Evolutionary conservation across 345 rosid species (phyloP), one percentile per base, ranked within the genome.

Genomic region (Camelina hispida): DNA sequence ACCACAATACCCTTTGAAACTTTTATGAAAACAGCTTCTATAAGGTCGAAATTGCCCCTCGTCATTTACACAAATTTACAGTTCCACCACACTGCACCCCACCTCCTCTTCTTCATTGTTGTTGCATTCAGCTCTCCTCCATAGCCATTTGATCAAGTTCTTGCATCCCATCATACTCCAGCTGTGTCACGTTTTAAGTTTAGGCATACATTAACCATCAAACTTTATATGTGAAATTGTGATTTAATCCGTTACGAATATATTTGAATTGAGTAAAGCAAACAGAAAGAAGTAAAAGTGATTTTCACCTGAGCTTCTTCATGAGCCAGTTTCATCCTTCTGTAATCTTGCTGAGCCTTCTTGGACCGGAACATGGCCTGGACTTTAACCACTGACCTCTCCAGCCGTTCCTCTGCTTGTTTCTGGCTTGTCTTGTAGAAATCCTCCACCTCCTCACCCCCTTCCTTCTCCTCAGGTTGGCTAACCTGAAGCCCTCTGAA

Each of bases 341-440:
- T 81, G 62, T 96, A 96, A 46, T 96, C 96, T 62, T 87, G 83
- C 78, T 93, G 99, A 46, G 98, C 97, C 78, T 90, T 84, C 94
- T 84, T 96, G 70, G 99, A 96, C 18, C 98, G 90, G 83, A 96
- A 92, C 98, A 96, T 88, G 62, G 97, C 85, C 69, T 96, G 98
- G 62, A 96, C 97, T 18, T 81, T 77, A 23, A 88, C 83, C 53
- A 90, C 98, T 9, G 98, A 85, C 63, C 85, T 91, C 82, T 87
- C 97, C 0, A 89, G 83, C 59, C 99, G 90, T 57, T 92, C 98
- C 81, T 89, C 94, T 17, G 97, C 97, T 78, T 96, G 99, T 80
- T 82, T 86, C 66, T 85, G 88, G 81, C 99, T 88, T 59, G 86
- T 76, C 82, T 68, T 77, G 81, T 80, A 92, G 80, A 90, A 96